Conservation (phyloP, 805 yeast genomes). For the Cyberlindnera suaveolens region DNA sequence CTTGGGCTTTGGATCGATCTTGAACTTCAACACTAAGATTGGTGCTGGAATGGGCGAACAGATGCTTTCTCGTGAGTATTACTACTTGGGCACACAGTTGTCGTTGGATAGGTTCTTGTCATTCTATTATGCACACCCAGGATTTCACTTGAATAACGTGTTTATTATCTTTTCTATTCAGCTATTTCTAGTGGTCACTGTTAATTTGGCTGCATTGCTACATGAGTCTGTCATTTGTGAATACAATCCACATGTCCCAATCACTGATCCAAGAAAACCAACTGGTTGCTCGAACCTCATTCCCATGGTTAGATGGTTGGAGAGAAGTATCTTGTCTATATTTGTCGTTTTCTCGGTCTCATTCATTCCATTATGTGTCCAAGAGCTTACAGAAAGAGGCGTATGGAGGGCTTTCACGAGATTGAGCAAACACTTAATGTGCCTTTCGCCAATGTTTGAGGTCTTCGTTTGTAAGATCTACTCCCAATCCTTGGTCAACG, state of each 20-base stretch:
- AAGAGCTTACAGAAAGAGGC: constrained; percentile 73
- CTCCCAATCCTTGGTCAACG: constrained; percentile 62
- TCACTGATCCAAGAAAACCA: constrained; percentile 58
- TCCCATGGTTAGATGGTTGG: constrained; percentile 71
- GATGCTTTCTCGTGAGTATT: constrained; percentile 76
- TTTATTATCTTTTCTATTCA: constrained; percentile 66
- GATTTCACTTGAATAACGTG: constrained; percentile 75
- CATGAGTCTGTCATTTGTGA: constrained; percentile 57
- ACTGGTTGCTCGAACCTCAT: constrained; percentile 64
- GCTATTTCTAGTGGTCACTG: constrained; percentile 49
- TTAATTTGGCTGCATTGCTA: constrained; percentile 59
- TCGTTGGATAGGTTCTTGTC: constrained; percentile 75
- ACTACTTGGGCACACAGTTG: constrained; percentile 67
- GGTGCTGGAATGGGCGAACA: constrained; percentile 93
- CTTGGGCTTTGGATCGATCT: constrained; percentile 76
- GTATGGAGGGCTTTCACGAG: constrained; percentile 62
- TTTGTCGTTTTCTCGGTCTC: constrained; percentile 70
- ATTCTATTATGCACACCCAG: constrained; percentile 82
- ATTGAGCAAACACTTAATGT: constrained; percentile 57
- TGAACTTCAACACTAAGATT: constrained; percentile 76
- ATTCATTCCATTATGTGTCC: constrained; percentile 69
- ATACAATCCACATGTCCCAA: constrained; percentile 50
- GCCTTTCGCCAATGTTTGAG: constrained; percentile 74
- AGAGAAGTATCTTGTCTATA: constrained; percentile 66
- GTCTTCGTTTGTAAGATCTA: constrained; percentile 74